Percentiles rank a stretch among this genome's conserved stretches.
These are phyloP conservation scores for Pythium aphanidermatum DNA, from an alignment of 352 stramenopile species.

Conservation along the genomic window DNA sequence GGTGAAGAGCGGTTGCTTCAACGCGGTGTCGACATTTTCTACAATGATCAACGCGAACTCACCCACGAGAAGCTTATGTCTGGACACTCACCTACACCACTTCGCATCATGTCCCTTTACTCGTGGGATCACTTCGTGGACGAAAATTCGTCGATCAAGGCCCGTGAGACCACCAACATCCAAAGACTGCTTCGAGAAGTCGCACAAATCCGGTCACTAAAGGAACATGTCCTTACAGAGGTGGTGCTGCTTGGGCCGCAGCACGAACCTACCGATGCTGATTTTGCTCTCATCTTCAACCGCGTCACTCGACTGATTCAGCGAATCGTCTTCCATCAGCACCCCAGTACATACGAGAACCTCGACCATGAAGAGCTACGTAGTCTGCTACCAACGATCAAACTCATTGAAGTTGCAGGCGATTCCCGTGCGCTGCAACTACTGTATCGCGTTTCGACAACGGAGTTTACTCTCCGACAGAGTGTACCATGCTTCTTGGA, in stretches of 20 bases:
- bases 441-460: constrained; percentile 41
- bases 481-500: constrained; percentile 45
- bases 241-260: constrained; percentile 38
- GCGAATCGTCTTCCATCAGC: constrained; percentile 44
- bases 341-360: constrained; percentile 32
- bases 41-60: constrained; percentile 64
- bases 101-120: constrained; percentile 53
- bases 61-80: constrained; percentile 5
- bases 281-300: constrained; percentile 1
- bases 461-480: constrained; percentile 15
- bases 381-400: constrained; percentile 22
- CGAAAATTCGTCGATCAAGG: background rate
- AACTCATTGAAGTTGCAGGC: constrained; percentile 35
- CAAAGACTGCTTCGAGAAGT: constrained; percentile 34
- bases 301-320: constrained; percentile 36
- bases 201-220: constrained; percentile 48
- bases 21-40: constrained; percentile 30
- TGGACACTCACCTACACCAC: background rate
- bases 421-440: constrained; percentile 27
- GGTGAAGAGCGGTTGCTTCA: too few relatives aligned
- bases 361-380: constrained; percentile 30
- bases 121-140: constrained; percentile 39
- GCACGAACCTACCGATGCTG: constrained; percentile 16
- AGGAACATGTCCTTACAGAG: constrained; percentile 39
- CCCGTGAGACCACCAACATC: constrained; percentile 12